A percentile compares a stretch with the other conserved stretches of the same genome.
These are phyloP conservation scores for Rhizomucor pusillus DNA, from an alignment of 371 early-diverging fungal species.

Conservation along the genomic window DNA sequence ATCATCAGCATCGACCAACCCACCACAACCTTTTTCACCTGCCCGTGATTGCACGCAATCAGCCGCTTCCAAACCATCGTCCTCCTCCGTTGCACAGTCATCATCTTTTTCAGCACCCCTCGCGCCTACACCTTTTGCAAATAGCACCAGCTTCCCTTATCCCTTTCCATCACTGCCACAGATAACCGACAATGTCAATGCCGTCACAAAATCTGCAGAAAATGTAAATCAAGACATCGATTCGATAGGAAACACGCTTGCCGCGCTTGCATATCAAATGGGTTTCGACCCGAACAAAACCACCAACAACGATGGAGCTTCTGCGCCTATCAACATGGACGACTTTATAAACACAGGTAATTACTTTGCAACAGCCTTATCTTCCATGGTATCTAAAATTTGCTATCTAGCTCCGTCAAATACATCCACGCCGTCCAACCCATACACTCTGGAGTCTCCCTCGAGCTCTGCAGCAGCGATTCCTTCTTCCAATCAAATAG, in stretches of 20 bases:
- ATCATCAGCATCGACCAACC: not conserved
- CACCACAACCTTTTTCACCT: not conserved
- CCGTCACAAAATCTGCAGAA: slow-evolving; percentile 12
- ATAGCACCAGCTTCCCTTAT: not conserved
- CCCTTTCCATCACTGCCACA: slow-evolving; percentile 1
- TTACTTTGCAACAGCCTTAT: no score
- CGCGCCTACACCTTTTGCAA: not conserved
- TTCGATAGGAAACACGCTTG: slow-evolving; percentile 6
- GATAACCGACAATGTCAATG: slow-evolving; percentile 1
- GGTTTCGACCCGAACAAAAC: slow-evolving; percentile 17
- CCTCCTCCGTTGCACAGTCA: no score
- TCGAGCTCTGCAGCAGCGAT: no score
- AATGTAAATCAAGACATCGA: slow-evolving; percentile 15
- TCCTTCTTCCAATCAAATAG: no score
- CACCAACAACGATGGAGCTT: not conserved
- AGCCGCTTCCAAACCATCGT: no score
- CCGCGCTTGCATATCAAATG: slow-evolving; percentile 11
- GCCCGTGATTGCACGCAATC: no score
- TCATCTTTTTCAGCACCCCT: not conserved
- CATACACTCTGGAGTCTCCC: no score
- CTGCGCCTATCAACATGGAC: slow-evolving; percentile 19
- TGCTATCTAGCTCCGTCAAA: no score
- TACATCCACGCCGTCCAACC: no score
- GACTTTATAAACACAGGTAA: slow-evolving; percentile 11
- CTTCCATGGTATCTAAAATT: no score